Conservation (phyloP, 768 basidiomycete species). For the Macrolepiota fuliginosa region DNA sequence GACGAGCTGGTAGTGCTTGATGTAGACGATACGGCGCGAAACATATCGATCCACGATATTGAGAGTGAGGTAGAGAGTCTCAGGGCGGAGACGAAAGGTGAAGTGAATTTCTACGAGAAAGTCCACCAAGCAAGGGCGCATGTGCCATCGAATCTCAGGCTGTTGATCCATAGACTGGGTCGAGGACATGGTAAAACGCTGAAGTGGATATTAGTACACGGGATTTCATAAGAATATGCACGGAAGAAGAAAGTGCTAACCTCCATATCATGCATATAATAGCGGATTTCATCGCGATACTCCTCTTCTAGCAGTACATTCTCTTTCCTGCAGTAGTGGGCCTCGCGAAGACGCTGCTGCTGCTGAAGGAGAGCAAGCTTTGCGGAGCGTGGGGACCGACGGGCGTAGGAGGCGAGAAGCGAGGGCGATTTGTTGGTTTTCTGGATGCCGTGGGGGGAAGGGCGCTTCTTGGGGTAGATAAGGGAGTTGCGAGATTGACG, state of each 20-base stretch:
- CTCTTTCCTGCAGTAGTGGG: constrained; percentile 66
- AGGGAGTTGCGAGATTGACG: constrained; percentile 60
- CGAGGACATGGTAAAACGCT: constrained; percentile 89
- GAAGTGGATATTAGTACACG: constrained; percentile 13
- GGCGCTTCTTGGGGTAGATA: constrained; percentile 83
- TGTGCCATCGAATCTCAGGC: constrained; percentile 98
- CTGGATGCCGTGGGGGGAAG: constrained; percentile 75
- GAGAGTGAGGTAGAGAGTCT: constrained; percentile 96
- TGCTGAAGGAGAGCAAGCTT: constrained; percentile 53
- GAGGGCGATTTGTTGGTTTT: constrained; percentile 64
- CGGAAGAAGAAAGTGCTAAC: constrained; percentile 46
- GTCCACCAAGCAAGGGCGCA: constrained; percentile 98
- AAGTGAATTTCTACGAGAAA: constrained; percentile 99
- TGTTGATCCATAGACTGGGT: constrained; percentile 98
- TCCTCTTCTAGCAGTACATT: constrained; percentile 89
- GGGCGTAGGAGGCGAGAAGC: constrained; percentile 46
- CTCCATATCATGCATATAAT: constrained; percentile 99
- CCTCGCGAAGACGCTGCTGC: constrained; percentile 68
- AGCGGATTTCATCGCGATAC: constrained; percentile 88
- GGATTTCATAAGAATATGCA: constrained; percentile 9
- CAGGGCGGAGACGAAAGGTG: constrained; percentile 95
- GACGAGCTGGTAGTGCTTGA: constrained; percentile 99
- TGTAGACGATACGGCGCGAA: constrained; percentile 96
- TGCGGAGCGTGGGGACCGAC: constrained; percentile 65
- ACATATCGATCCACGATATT: constrained; percentile 99